A percentile compares a stretch with the other conserved stretches of the same genome.
Conservation (phyloP, 257 asterid species). For the Rehmannia glutinosa region DNA sequence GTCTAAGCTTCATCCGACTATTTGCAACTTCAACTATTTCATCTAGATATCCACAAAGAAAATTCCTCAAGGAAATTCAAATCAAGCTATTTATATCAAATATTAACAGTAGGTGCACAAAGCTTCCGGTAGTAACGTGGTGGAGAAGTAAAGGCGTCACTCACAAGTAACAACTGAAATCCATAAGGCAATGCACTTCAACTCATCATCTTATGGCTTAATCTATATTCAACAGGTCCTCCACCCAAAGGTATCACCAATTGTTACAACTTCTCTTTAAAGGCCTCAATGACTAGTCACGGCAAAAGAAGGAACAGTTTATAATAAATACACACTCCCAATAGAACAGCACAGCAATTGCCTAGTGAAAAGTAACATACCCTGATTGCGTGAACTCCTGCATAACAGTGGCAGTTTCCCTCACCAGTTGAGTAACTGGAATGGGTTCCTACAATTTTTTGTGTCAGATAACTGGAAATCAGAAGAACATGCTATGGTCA, state of each 20-base stretch:
- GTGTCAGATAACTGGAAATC: constrained; percentile 2
- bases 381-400: constrained; percentile 99
- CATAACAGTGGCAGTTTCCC: constrained; percentile 99
- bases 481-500: constrained; percentile 11
- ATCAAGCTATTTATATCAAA: background rate
- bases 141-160: too few species aligned
- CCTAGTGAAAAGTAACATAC: constrained; percentile 32
- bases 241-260: too few species aligned
- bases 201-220: too few species aligned
- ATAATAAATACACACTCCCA: background rate
- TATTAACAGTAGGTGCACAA: background rate
- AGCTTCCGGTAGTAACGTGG: background rate
- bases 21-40: background rate
- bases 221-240: too few species aligned
- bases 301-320: constrained; percentile 1
- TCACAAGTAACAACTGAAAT: too few species aligned
- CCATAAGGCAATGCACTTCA: too few species aligned
- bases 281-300: background rate
- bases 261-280: background rate
- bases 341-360: background rate
- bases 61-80: background rate
- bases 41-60: background rate
- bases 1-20: background rate
- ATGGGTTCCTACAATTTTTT: constrained; percentile 64
- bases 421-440: constrained; percentile 94